Conservation (phyloP, 2,329 filamentous ascomycete species). For the Didymella sp. region DNA sequence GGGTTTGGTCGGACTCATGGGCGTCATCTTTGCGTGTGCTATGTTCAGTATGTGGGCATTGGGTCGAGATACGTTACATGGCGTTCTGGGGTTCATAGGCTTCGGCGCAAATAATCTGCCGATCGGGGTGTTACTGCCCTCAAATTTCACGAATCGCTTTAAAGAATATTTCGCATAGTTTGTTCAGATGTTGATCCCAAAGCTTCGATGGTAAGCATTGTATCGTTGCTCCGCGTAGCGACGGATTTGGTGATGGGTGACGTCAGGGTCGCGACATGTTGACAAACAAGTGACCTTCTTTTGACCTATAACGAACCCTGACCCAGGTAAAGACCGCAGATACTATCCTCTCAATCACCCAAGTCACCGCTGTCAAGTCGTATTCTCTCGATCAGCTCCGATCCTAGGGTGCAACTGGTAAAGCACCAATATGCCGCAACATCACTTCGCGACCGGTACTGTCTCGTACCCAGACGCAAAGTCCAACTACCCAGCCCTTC, state of each 20-base stretch:
- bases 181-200: neutral
- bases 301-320: neutral
- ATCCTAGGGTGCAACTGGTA: neutral
- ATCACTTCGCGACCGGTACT: neutral
- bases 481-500: neutral
- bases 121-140: neutral
- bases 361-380: neutral
- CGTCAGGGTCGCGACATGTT: constrained; percentile 2
- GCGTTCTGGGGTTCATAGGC: constrained; percentile 3
- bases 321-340: neutral
- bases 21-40: constrained; percentile 15
- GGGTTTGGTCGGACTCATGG: neutral
- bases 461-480: neutral
- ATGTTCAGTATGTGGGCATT: constrained; percentile 14
- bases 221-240: neutral
- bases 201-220: neutral
- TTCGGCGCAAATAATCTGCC: neutral
- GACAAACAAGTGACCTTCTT: neutral
- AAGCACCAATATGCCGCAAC: neutral
- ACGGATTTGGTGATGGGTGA: constrained; percentile 10
- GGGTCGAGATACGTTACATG: constrained; percentile 8
- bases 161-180: neutral
- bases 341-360: neutral
- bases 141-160: neutral
- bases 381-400: neutral